Evolutionary conservation across 2,329 filamentous ascomycete genomes (phyloP), one percentile per base, ranked within the genome.

Genomic region (Penicillium fuscoglaucum): DNA sequence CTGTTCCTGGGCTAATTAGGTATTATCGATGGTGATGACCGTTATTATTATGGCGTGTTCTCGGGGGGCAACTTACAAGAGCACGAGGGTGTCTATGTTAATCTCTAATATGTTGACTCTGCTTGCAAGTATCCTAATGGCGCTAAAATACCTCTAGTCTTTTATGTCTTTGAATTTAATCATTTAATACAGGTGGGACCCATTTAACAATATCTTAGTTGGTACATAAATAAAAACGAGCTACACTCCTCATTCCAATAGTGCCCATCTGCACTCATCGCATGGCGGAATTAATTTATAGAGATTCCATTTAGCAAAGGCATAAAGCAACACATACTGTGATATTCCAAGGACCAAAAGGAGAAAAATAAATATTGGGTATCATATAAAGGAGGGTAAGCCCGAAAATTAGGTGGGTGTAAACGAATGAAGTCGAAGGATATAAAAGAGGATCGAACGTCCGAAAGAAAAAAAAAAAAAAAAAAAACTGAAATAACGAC

Each of bases 51-150:
- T 29, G 24, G 28, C 12, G 7, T 50, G 28, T 40, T 26, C 15
- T 41, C 8, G 26, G 21, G n/a, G 29, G n/a, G 5, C 13, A 29
- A 21, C 31, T 4, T 31, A 35, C 24, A 21, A 28, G 33, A 28
- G 12, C 21, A 50, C 17, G 19, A 33, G 6, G 19, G 28, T 50
- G 17, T 55, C 8, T 50, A 10, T 40, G 15, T 26, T 50, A 55
- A 50, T 43, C 12, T 50, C 21, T 55, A 55, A 43, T 55, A 12
- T 43, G 35, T 50, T 47, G 13, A 40, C 48, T 50, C 21, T 50
- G 17, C 21, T 55, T 43, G 12, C 19, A 43, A 33, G 15, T 50
- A 46, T 28, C 12, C 45, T 50, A 41, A 26, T 50, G 1, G 28
- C 35, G 19, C 24, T 40, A n/a, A 48, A 37, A 55, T 55, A 55